Percentiles rank a stretch among this genome's conserved stretches.
These are phyloP conservation scores for Phytophthora tentaculata DNA, from an alignment of 352 stramenopile genomes.

Conservation along the genomic window DNA sequence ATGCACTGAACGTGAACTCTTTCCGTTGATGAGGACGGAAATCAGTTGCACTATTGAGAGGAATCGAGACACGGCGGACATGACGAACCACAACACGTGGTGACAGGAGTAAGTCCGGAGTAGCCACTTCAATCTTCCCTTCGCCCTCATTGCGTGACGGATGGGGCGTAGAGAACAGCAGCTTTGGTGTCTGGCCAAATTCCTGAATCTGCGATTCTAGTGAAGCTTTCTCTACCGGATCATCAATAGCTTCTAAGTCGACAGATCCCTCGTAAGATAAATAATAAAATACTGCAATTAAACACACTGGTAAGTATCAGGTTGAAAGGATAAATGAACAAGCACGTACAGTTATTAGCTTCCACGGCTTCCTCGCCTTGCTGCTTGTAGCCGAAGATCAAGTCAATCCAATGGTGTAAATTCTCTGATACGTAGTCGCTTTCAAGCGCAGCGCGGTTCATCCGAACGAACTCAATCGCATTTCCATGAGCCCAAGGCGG, in stretches of 20 bases:
- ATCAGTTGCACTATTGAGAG: slow-evolving; percentile 12
- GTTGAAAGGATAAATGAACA: background rate
- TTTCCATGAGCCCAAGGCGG: slow-evolving; percentile 93
- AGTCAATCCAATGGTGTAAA: slow-evolving; percentile 98
- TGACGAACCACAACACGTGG: slow-evolving; percentile 34
- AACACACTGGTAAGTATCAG: slow-evolving; percentile 5
- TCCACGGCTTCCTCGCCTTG: slow-evolving; percentile 91
- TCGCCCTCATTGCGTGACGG: slow-evolving; percentile 57
- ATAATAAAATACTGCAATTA: slow-evolving; percentile 86
- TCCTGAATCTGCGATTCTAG: slow-evolving; percentile 94
- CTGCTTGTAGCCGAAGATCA: slow-evolving; percentile 98
- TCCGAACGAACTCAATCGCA: slow-evolving; percentile 92
- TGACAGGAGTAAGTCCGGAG: slow-evolving; percentile 56
- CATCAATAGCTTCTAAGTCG: slow-evolving; percentile 81
- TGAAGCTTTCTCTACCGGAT: slow-evolving; percentile 92
- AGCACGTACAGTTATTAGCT: slow-evolving; percentile 75
- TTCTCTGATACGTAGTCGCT: slow-evolving; percentile 95
- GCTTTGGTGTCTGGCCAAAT: slow-evolving; percentile 91
- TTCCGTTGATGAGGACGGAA: slow-evolving; percentile 25
- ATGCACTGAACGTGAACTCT: slow-evolving; percentile 34
- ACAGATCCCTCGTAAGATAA: slow-evolving; percentile 90
- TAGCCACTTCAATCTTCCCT: slow-evolving; percentile 57
- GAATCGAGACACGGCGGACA: slow-evolving; percentile 31
- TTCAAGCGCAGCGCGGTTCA: slow-evolving; percentile 95
- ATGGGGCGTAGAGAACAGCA: slow-evolving; percentile 78